Evolutionary conservation across 2,329 filamentous ascomycete genomes (phyloP).

Genomic region (Fusarium tanahbumbuense): DNA sequence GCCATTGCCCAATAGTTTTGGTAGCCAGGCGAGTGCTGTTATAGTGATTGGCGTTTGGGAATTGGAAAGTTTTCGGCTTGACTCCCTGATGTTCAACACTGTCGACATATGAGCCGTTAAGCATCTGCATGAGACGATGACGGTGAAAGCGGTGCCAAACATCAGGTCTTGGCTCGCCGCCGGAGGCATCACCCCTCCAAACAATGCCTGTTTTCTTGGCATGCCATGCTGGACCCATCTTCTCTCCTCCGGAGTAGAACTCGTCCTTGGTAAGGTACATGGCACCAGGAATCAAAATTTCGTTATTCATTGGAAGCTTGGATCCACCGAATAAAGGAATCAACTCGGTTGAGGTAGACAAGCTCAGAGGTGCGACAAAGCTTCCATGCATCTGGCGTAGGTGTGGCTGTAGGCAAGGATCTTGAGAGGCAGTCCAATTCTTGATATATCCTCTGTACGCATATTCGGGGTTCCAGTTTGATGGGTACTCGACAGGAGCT

Average conservation of each 20-base stretch:
- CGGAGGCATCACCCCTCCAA: slow-evolving; percentile 75
- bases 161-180: slow-evolving; percentile 62
- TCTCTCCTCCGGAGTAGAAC: slow-evolving; percentile 67
- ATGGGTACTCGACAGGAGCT: slow-evolving; percentile 50
- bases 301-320: slow-evolving; percentile 71
- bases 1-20: slow-evolving; percentile 56
- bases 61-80: slow-evolving; percentile 60
- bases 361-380: slow-evolving; percentile 64
- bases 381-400: slow-evolving; percentile 65
- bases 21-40: slow-evolving; percentile 52
- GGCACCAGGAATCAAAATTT: slow-evolving; percentile 72
- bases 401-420: slow-evolving; percentile 69
- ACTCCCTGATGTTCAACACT: slow-evolving; percentile 57
- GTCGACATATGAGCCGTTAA: slow-evolving; percentile 70
- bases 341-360: slow-evolving; percentile 64
- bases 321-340: slow-evolving; percentile 72
- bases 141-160: slow-evolving; percentile 78
- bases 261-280: slow-evolving; percentile 71
- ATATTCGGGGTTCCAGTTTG: slow-evolving; percentile 52
- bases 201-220: slow-evolving; percentile 66
- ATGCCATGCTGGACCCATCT: slow-evolving; percentile 68
- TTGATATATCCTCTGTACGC: slow-evolving; percentile 62
- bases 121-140: slow-evolving; percentile 76
- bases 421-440: slow-evolving; percentile 69
- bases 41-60: slow-evolving; percentile 59